phyloP scores from a whole-genome alignment of 2,329 filamentous ascomycete genomes.

The Aspergillus phoenicis region DNA sequence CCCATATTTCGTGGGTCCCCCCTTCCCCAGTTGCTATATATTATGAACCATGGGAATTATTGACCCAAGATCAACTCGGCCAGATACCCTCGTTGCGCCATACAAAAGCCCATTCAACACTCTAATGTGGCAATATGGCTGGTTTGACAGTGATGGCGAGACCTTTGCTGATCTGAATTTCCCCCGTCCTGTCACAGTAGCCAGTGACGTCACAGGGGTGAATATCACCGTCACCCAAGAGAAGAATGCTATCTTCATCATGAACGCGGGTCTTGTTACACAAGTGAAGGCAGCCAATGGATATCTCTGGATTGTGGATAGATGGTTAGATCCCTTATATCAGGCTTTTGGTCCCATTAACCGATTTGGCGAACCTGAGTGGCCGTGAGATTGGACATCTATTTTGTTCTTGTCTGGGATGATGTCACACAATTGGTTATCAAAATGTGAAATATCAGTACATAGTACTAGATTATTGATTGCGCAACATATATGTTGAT shows the following conservation, averaged over 20 bases:
- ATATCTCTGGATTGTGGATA: conserved; percentile 1
- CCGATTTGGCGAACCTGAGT: not conserved
- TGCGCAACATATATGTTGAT: too few species aligned
- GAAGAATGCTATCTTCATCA: not conserved
- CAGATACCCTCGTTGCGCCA: not conserved
- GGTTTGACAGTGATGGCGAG: not conserved
- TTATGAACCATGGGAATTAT: not conserved
- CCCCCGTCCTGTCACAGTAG: not conserved
- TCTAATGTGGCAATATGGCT: not conserved
- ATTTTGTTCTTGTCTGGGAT: too few species aligned
- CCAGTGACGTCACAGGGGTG: not conserved
- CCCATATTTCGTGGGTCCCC: not conserved
- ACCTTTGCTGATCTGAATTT: not conserved
- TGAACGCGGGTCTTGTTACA: not conserved
- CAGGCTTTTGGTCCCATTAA: not conserved
- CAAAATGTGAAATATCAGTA: too few species aligned
- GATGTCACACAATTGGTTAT: too few species aligned
- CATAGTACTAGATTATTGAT: too few species aligned
- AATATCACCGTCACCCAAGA: not conserved
- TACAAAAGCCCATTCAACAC: not conserved
- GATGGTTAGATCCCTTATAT: conserved; percentile 2
- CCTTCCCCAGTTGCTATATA: not conserved
- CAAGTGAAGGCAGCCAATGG: not conserved
- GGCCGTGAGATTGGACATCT: not conserved
- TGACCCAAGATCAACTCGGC: not conserved